Percentiles rank a stretch among this genome's conserved stretches.
These are phyloP conservation scores for Mycothermus thermophilus DNA, from an alignment of 495 filamentous ascomycete species.

Conservation along the genomic window DNA sequence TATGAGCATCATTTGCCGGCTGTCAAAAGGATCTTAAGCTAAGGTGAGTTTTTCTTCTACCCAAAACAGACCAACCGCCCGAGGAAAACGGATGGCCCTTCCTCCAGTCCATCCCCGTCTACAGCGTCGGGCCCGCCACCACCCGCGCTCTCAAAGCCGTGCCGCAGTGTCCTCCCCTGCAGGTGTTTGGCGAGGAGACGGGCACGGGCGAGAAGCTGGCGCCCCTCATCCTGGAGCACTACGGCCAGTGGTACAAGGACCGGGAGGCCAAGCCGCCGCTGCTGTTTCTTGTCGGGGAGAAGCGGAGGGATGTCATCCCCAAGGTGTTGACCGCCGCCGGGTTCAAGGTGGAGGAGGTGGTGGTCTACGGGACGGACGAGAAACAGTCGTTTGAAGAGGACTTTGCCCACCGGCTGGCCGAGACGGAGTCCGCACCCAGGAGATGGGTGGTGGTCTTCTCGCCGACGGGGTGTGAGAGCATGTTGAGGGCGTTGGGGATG, in stretches of 20 bases:
- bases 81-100: constrained; percentile 27
- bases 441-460: constrained; percentile 93
- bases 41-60: constrained; percentile 10
- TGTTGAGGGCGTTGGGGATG: constrained; percentile 53
- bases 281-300: constrained; percentile 79
- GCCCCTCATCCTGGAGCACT: constrained; percentile 60
- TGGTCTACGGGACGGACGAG: constrained; percentile 75
- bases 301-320: constrained; percentile 77
- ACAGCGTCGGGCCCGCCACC: constrained; percentile 89
- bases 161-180: constrained; percentile 30
- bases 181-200: constrained; percentile 58
- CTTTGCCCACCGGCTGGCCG: constrained; percentile 38
- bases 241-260: constrained; percentile 31
- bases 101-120: constrained; percentile 48
- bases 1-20: constrained; percentile 3
- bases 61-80: constrained; percentile 5
- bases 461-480: constrained; percentile 70
- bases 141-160: constrained; percentile 54
- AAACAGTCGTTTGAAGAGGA: constrained; percentile 56
- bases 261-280: constrained; percentile 42
- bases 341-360: constrained; percentile 55
- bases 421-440: constrained; percentile 22
- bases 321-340: constrained; percentile 47
- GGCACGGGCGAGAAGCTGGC: constrained; percentile 75
- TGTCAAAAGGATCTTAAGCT: not conserved